phyloP scores from a whole-genome alignment of 2,329 filamentous ascomycete species.

The Monosporascus sp. region DNA sequence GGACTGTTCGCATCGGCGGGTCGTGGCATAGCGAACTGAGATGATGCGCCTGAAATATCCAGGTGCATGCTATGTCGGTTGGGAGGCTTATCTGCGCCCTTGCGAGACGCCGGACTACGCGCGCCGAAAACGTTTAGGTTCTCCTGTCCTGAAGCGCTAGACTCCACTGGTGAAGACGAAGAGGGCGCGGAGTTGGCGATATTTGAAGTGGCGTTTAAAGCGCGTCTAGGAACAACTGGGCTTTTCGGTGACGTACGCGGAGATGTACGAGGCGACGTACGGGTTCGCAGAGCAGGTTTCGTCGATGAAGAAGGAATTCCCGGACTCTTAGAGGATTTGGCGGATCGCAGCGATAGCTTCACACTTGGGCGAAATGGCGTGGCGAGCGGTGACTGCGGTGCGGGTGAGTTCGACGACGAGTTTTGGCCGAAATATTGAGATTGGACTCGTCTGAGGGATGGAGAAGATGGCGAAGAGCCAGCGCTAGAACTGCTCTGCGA shows the following conservation, averaged over 20 bases:
- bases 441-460: constrained; percentile 32
- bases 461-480: constrained; percentile 48
- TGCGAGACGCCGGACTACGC: constrained; percentile 38
- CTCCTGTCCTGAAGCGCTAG: constrained; percentile 37
- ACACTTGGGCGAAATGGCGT: constrained; percentile 63
- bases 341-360: constrained; percentile 61
- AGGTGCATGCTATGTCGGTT: constrained; percentile 51
- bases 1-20: constrained; percentile 43
- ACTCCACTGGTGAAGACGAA: constrained; percentile 39
- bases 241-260: constrained; percentile 54
- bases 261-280: constrained; percentile 48
- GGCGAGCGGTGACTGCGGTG: constrained; percentile 45
- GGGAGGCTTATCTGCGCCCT: constrained; percentile 42
- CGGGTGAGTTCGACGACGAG: constrained; percentile 31
- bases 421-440: constrained; percentile 46
- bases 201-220: constrained; percentile 64
- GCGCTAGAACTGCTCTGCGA: constrained; percentile 40
- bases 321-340: constrained; percentile 49
- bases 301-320: constrained; percentile 38
- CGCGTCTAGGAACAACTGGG: constrained; percentile 63
- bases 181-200: constrained; percentile 61
- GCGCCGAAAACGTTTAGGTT: constrained; percentile 31
- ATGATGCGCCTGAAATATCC: constrained; percentile 46
- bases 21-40: constrained; percentile 45
- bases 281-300: constrained; percentile 53